Percentiles rank a stretch among this genome's conserved stretches.
Conservation (phyloP, 192 early-diverging fungal species). For the Dispira parvispora region DNA sequence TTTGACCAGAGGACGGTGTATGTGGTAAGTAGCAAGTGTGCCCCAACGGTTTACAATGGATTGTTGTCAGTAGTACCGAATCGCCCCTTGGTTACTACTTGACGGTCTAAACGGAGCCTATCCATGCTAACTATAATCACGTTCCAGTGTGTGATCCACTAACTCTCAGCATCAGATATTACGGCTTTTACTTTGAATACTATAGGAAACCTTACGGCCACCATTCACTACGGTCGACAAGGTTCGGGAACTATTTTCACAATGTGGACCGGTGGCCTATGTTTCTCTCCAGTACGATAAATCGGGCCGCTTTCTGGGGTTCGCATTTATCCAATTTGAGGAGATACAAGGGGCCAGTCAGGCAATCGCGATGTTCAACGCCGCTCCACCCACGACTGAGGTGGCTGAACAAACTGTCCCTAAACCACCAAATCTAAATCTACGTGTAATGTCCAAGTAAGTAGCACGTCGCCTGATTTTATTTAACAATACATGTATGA, state of each 20-base stretch:
- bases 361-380: neutral
- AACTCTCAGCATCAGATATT: too few species aligned
- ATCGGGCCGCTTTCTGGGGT: neutral
- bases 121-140: too few species aligned
- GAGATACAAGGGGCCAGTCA: neutral
- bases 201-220: slow-evolving; percentile 1
- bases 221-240: neutral
- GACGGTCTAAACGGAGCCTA: too few species aligned
- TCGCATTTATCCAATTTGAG: neutral
- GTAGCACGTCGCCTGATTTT: neutral
- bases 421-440: neutral
- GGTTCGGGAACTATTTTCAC: neutral
- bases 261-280: neutral
- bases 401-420: neutral
- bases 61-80: too few species aligned
- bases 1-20: neutral
- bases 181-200: too few species aligned
- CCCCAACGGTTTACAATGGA: too few species aligned
- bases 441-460: slow-evolving; percentile 9
- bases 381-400: neutral
- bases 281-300: neutral
- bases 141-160: too few species aligned
- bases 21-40: neutral
- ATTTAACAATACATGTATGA: too few species aligned
- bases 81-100: too few species aligned